Evolutionary conservation across 768 basidiomycete genomes (phyloP), one percentile per base, ranked within the genome.

Genomic region (Jaapia argillacea): DNA sequence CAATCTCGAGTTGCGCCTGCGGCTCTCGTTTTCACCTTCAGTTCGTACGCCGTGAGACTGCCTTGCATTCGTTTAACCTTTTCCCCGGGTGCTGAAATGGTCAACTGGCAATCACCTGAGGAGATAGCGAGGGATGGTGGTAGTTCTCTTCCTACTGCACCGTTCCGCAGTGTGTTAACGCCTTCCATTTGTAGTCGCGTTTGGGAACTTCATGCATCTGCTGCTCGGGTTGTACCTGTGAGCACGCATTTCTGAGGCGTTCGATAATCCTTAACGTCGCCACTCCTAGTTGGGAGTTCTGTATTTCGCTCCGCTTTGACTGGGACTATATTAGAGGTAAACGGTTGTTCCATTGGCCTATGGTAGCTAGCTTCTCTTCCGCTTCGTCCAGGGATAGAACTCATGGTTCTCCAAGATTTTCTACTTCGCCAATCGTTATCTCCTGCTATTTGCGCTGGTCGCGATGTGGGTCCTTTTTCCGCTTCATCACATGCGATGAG

Each of bases 351-450:
- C 69, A 62, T 36, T 83, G 81, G 81, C 81, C 81, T 40, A 60
- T 83, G 75, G 79, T 83, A 54, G 35, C 64, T 40, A 10, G 31
- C 31, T 10, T 33, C 10, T 10, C 16, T 16, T 33, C 21, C 5
- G 22, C 25, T 12, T 24, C 12, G 5, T 44, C 24, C 22, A 21
- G 16, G 14, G 33, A 31, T 22, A 37, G 31, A 33, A 10, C 44
- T 27, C 48, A 20, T n/a, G 44, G 18, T 18, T 33, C 16, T 33
- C 4, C 3, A 45, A 83, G 80, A 60, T 70, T 36, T 81, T 82
- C 54, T 85, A 85, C 58, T 84, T 85, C 58, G 57, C 77, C 37
- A 77, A 79, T 49, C 74, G 82, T 40, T 85, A 84, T 55, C 72
- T 67, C 52, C 59, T 84, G 27, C 59, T 85, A 4, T 68, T 82